Percentiles rank a stretch among this genome's conserved stretches.
phyloP scores from a whole-genome alignment of 192 early-diverging fungal genomes.

The Chytriomyces confervae region DNA sequence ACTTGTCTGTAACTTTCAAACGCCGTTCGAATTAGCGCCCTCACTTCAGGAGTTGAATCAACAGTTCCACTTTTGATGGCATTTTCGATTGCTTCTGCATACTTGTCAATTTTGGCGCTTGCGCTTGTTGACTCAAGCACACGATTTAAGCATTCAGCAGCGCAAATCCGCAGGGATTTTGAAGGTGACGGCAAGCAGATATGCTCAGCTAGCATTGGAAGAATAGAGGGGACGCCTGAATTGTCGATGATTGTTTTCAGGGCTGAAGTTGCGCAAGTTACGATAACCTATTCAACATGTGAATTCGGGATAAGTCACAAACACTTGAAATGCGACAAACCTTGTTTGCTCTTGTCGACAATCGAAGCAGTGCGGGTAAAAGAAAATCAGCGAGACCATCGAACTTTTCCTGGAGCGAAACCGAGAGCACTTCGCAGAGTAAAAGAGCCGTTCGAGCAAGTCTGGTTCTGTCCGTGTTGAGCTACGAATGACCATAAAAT shows the following conservation, averaged over 20 bases:
- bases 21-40: slow-evolving; percentile 8
- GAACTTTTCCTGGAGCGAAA: slow-evolving; percentile 52
- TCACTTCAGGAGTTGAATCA: slow-evolving; percentile 33
- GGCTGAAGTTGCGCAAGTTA: slow-evolving; percentile 64
- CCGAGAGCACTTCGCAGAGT: slow-evolving; percentile 67
- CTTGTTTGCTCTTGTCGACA: slow-evolving; percentile 10
- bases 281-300: slow-evolving; percentile 79
- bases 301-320: slow-evolving; percentile 62
- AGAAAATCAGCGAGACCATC: too few relatives aligned
- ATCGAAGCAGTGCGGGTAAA: slow-evolving; percentile 52
- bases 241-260: slow-evolving; percentile 68
- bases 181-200: slow-evolving; percentile 50
- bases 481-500: neutral
- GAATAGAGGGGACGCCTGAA: slow-evolving; percentile 56
- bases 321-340: too few relatives aligned
- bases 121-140: slow-evolving; percentile 35
- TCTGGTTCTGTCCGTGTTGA: slow-evolving; percentile 64
- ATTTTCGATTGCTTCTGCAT: slow-evolving; percentile 21
- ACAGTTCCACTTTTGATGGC: slow-evolving; percentile 26
- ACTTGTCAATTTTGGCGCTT: slow-evolving; percentile 2
- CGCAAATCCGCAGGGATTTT: slow-evolving; percentile 67
- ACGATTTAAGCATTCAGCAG: slow-evolving; percentile 63
- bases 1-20: slow-evolving; percentile 25
- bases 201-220: slow-evolving; percentile 62
- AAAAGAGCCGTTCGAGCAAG: slow-evolving; percentile 66